Base-by-base conservation (phyloP, 768 basidiomycete species). In the Suillus spraguei region DNA sequence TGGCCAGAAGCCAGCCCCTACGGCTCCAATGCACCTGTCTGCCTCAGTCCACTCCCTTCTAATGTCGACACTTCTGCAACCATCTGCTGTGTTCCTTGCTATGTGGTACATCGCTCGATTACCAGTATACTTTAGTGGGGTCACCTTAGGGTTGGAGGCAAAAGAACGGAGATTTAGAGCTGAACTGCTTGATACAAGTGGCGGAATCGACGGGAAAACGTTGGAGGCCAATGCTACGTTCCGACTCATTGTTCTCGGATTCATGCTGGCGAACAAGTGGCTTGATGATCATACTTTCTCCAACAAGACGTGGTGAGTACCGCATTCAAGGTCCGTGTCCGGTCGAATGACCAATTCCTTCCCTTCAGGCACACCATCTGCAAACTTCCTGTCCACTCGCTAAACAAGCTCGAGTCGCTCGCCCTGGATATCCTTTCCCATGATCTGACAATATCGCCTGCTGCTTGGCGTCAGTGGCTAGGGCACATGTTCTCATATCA, bases 251-350 rank as follows among this genome's bases (percentile, higher is more conserved):
- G 83, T 94, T 28, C 80, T 94, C 28, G 92, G 92, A 22, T 92
- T 87, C 65, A 92, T 94, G 91, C 78, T 94, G 39, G 90, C 91
- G 22, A 93, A 93, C 74, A 94, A 94, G 76, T 93, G 92, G 92
- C 71, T 94, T 66, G 91, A 93, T 66, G 92, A 94, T 68, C 92
- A 94, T 70, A 93, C 92, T 0, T 94, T 93, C 75, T 92, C 91
- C 46, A 93, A 93, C 77, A 93, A 92, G 79, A 94, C 92, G 60
- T 94, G 92, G 92, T 92, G 73, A 64, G 87, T 72, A 42, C 35
- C 4, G 4, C 33, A 17, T 13, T 42, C 17, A 6, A 2, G 36
- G 9, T 50, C 46, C 42, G 44, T 50, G 54, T 39, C 52, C 60
- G 22, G 59, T 41, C 63, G 66, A 65, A 36, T 53, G 20, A 53